Percentiles rank a stretch among this genome's conserved stretches.
Conservation (phyloP, 139 green algal genomes). For the Pleodorina starrii region DNA sequence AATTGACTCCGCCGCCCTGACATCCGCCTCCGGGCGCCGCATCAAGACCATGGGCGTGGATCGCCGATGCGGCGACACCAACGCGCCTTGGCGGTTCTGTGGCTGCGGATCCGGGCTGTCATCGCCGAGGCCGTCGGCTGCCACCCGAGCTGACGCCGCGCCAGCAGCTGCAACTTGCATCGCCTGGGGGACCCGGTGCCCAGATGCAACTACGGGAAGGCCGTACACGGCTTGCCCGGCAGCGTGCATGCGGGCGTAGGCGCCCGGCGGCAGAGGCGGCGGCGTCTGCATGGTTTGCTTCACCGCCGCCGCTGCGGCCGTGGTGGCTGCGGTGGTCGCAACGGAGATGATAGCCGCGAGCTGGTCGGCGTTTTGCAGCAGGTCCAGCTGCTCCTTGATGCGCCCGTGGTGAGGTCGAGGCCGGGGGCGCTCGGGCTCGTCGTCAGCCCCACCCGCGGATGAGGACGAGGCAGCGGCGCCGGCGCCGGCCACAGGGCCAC, state of each 20-base stretch:
- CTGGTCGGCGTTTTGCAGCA: constrained; percentile 40
- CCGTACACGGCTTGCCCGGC: background rate
- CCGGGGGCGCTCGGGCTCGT: background rate
- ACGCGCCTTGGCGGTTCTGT: background rate
- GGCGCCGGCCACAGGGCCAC: background rate
- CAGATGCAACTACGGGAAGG: background rate
- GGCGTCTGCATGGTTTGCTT: constrained; percentile 22
- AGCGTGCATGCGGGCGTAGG: constrained; percentile 38
- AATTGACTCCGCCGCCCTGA: no score
- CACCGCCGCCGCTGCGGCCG: constrained; percentile 31
- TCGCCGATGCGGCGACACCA: constrained; percentile 13
- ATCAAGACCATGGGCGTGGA: background rate
- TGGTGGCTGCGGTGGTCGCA: constrained; percentile 40
- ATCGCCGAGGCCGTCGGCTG: background rate
- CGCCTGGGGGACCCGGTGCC: background rate
- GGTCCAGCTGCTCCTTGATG: constrained; percentile 40
- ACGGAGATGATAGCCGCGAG: constrained; percentile 45
- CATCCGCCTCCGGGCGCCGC: background rate
- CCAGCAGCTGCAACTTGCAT: no score
- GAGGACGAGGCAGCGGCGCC: background rate
- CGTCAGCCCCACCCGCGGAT: background rate
- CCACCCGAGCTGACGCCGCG: background rate
- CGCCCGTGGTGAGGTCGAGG: constrained; percentile 11
- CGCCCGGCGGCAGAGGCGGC: constrained; percentile 28
- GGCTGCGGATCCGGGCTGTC: constrained; percentile 37